phyloP scores from a whole-genome alignment of 1,284 basidiomycete species.

The Sporisorium sorghi region DNA sequence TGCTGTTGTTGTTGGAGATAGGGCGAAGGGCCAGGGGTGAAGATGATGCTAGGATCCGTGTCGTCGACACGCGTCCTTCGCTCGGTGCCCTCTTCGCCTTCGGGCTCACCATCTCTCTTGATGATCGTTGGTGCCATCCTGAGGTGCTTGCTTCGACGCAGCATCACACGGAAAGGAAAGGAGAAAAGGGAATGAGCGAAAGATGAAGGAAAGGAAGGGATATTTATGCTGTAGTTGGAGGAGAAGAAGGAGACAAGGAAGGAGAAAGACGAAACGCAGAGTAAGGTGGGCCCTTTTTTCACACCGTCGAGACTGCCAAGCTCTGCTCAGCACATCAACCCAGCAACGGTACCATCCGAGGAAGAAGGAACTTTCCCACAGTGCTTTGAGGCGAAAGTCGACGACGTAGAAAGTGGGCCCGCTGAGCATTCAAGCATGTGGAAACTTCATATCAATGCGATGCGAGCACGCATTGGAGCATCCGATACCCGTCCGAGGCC shows the following conservation, averaged over 20 bases:
- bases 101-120: slow-evolving; percentile 4
- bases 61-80: slow-evolving; percentile 35
- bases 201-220: too few relatives aligned
- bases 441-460: neutral
- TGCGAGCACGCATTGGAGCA: neutral
- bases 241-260: neutral
- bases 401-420: neutral
- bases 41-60: slow-evolving; percentile 19
- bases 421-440: neutral
- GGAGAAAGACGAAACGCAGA: neutral
- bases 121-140: slow-evolving; percentile 4
- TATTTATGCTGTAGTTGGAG: too few relatives aligned
- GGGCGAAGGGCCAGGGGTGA: slow-evolving; percentile 20
- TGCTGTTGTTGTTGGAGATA: neutral
- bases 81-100: neutral
- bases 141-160: neutral
- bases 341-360: neutral
- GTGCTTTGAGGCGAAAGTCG: neutral
- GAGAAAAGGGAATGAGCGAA: neutral
- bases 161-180: too few relatives aligned
- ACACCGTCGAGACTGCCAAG: neutral
- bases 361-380: neutral
- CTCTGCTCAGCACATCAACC: neutral
- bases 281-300: neutral
- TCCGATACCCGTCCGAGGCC: neutral